These are phyloP conservation scores for Zygoascus hellenicus DNA, from an alignment of 1,139 yeast genomes.

Conservation along the genomic window DNA sequence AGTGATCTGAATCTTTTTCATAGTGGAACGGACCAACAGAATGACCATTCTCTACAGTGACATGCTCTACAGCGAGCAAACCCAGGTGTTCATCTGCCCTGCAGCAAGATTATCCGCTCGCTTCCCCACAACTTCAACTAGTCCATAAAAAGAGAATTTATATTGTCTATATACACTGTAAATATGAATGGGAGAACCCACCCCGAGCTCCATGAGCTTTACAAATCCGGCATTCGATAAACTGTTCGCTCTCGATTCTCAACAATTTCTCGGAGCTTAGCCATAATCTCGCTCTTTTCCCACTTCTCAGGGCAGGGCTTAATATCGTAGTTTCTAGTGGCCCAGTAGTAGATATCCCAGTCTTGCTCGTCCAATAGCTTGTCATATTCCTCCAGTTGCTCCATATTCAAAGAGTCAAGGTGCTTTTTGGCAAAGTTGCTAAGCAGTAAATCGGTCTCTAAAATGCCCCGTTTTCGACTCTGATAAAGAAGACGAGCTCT, in stretches of 20 bases:
- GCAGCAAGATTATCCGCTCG: no score
- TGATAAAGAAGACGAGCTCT: conserved; percentile 86
- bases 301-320: conserved; percentile 86
- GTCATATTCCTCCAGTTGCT: conserved; percentile 81
- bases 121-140: no score
- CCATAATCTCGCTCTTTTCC: conserved; percentile 62
- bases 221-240: conserved; percentile 76
- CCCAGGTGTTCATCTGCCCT: no score
- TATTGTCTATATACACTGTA: no score
- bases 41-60: no score
- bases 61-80: no score
- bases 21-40: no score
- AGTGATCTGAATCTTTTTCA: no score
- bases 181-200: no score
- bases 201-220: conserved; percentile 9
- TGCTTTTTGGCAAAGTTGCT: conserved; percentile 80
- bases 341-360: conserved; percentile 99
- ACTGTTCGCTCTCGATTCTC: conserved; percentile 67
- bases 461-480: conserved; percentile 89
- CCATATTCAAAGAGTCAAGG: conserved; percentile 52
- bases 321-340: conserved; percentile 70
- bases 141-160: no score
- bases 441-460: conserved; percentile 83
- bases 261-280: conserved; percentile 64
- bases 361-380: conserved; percentile 82